Evolutionary conservation across 2,329 filamentous ascomycete genomes (phyloP), one percentile per base, ranked within the genome.

Genomic region (Aspergillus quadrilineatus): DNA sequence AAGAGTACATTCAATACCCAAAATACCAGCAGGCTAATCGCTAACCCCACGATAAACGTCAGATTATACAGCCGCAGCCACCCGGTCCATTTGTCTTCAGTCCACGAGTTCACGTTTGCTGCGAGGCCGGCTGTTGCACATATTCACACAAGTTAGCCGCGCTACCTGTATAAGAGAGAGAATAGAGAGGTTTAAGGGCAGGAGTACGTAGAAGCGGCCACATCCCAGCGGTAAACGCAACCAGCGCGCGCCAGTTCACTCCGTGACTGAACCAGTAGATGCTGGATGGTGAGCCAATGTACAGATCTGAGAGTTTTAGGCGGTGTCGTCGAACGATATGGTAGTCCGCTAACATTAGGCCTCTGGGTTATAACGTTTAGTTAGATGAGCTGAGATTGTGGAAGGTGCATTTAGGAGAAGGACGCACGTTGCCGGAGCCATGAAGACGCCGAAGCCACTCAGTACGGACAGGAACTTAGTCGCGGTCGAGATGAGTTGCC

Each of bases 401-500:
- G 3, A 22, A 22, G 22, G 3, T 22, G 2, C 22, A 22, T 22
- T 22, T 30, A 28, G 50, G 30, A 29, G 8, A n/a, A 22, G 22
- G 17, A 17, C 52, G 9, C 37, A 55, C 52, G 52, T 55, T 36
- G 52, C 52, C 2, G 52, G 52, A 2, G 52, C 52, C 52, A 55
- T 55, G 30, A 55, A 55, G 10, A 50, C 75, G 4, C 67, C 70
- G 60, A 77, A 82, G 1, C 71, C 74, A 5, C 66, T 72, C 14
- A 82, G 65, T 1, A 81, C 79, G 26, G 67, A 73, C 58, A 81
- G 75, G 67, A 82, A 81, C 0, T 75, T 77, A 8, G 71, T 67
- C 1, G 80, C 78, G 0, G 70, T 74, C 6, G 74, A 73, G 3
- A 83, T 68, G 0, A 83, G 71, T 55, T 82, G 69, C 82, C 81